Conservation (phyloP, 176 grass and related monocot genomes). For the Aegilops speltoides region DNA sequence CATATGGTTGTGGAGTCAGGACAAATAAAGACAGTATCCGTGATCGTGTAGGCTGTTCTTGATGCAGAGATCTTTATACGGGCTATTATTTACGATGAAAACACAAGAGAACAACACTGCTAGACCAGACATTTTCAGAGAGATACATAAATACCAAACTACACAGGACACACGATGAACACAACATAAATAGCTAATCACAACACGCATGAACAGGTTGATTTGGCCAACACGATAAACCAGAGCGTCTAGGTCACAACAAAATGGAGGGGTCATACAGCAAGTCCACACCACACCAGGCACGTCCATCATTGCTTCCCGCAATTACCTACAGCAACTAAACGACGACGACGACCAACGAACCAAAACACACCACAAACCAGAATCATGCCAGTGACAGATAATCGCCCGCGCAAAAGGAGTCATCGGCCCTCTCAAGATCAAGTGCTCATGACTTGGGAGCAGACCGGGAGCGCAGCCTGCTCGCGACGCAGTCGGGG, state of each 20-base stretch:
- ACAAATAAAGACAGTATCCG: too few species aligned
- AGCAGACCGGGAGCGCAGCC: slow-evolving; percentile 32
- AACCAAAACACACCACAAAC: slow-evolving; percentile 1
- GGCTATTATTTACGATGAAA: too few species aligned
- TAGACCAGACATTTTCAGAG: too few species aligned
- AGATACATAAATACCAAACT: too few species aligned
- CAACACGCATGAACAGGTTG: not conserved
- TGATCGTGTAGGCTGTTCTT: too few species aligned
- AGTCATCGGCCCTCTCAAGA: not conserved
- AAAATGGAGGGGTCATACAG: not conserved
- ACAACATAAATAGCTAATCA: not conserved
- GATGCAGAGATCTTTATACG: too few species aligned
- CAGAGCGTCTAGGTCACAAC: not conserved
- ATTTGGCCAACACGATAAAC: not conserved
- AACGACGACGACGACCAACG: not conserved
- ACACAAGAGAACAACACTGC: too few species aligned
- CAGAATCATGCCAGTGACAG: not conserved
- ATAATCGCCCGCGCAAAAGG: not conserved
- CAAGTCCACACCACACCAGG: not conserved
- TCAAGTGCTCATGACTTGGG: slow-evolving; percentile 14
- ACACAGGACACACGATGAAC: too few species aligned
- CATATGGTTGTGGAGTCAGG: too few species aligned
- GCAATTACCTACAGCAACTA: not conserved
- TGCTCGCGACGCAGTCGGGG: slow-evolving; percentile 52
- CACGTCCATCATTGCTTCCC: not conserved